Evolutionary conservation across 495 filamentous ascomycete species (phyloP).

Genomic region (Talaromyces stipitatus): DNA sequence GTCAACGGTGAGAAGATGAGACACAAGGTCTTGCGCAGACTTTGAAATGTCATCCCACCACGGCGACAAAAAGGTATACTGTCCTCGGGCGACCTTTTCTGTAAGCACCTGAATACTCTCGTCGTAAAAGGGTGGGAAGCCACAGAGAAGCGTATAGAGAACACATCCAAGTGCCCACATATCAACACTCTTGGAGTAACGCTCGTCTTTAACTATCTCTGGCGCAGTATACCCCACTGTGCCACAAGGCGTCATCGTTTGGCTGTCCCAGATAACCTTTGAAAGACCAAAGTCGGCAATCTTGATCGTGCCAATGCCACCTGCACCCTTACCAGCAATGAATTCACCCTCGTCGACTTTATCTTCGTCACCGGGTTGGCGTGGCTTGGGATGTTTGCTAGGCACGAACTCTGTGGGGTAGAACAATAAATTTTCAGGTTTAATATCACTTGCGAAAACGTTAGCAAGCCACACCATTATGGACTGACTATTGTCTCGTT

Average conservation of each 20-base stretch:
- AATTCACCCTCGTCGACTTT: slow-evolving; percentile 98
- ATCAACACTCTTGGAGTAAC: slow-evolving; percentile 97
- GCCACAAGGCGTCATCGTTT: slow-evolving; percentile 98
- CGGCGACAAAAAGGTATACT: slow-evolving; percentile 95
- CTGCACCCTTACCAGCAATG: slow-evolving; percentile 70
- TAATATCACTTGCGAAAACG: slow-evolving; percentile 70
- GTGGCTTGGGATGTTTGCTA: slow-evolving; percentile 69
- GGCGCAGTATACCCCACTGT: slow-evolving; percentile 99
- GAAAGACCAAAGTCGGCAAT: slow-evolving; percentile 97
- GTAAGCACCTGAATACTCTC: slow-evolving; percentile 96
- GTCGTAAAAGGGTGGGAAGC: slow-evolving; percentile 98
- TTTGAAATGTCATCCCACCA: slow-evolving; percentile 99
- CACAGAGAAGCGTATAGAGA: slow-evolving; percentile 91
- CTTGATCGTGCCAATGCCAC: slow-evolving; percentile 92
- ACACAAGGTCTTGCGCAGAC: slow-evolving; percentile 87
- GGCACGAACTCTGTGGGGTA: slow-evolving; percentile 77
- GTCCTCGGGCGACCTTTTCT: slow-evolving; percentile 92
- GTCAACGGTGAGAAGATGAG: slow-evolving; percentile 87
- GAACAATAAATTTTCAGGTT: slow-evolving; percentile 95
- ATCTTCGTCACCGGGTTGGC: slow-evolving; percentile 82
- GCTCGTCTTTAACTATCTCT: slow-evolving; percentile 97
- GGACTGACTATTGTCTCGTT: background rate
- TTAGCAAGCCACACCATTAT: slow-evolving; percentile 17
- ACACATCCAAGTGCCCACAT: slow-evolving; percentile 99
- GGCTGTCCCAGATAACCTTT: slow-evolving; percentile 95